A percentile compares a stretch with the other conserved stretches of the same genome.
Evolutionary conservation across 176 grass and related monocot species (phyloP).

Genomic region (Juncus effusus): DNA sequence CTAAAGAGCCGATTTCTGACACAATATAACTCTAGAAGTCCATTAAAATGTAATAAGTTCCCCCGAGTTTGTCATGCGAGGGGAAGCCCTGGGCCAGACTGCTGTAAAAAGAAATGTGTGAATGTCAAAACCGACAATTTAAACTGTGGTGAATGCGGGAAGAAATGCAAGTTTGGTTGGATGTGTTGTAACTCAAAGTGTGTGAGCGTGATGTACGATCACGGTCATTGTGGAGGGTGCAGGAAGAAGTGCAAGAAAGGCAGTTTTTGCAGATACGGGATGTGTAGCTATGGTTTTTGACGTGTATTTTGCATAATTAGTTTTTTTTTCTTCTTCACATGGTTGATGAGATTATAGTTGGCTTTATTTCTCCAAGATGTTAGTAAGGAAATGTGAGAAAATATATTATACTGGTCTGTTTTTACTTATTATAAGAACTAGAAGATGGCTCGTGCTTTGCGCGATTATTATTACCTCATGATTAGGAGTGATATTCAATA

Average conservation of each 20-base stretch:
- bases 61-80: conserved; percentile 9
- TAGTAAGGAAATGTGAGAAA: too few relatives aligned
- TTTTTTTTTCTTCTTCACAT: conserved; percentile 11
- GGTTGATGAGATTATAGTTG: not conserved
- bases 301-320: not conserved
- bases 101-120: conserved; percentile 28
- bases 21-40: conserved; percentile 14
- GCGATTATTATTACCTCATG: too few relatives aligned
- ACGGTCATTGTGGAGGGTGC: conserved; percentile 26
- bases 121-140: conserved; percentile 23
- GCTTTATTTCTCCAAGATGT: too few relatives aligned
- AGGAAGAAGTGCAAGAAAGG: conserved; percentile 27
- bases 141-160: conserved; percentile 27
- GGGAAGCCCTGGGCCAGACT: conserved; percentile 21
- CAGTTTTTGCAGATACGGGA: conserved; percentile 22
- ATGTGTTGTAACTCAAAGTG: conserved; percentile 23
- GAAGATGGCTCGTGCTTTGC: too few relatives aligned
- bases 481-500: too few relatives aligned
- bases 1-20: not conserved
- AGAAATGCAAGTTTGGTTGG: conserved; percentile 22
- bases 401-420: too few relatives aligned
- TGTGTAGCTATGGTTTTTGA: conserved; percentile 35
- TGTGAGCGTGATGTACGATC: conserved; percentile 30
- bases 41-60: conserved; percentile 14
- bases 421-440: too few relatives aligned